phyloP scores from a whole-genome alignment of 2,329 filamentous ascomycete genomes.

The Cladobotryum protrusum region DNA sequence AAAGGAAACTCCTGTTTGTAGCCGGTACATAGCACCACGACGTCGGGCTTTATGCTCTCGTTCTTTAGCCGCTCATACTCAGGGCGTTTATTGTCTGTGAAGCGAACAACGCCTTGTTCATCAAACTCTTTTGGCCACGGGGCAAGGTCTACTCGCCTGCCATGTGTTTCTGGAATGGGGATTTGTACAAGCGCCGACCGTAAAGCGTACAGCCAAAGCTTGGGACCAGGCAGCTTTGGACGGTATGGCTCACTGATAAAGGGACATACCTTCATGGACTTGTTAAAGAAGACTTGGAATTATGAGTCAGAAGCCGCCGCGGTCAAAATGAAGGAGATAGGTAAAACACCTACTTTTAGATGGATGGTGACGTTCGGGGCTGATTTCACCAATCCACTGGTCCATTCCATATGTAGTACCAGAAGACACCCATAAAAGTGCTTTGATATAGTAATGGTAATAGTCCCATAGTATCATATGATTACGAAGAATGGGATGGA shows the following conservation, averaged over 20 bases:
- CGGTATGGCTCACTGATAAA: constrained; percentile 31
- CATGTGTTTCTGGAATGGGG: constrained; percentile 27
- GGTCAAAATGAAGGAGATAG: not conserved
- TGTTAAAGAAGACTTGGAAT: constrained; percentile 33
- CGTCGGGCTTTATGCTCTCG: constrained; percentile 31
- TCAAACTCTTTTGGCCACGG: constrained; percentile 35
- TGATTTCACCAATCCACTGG: constrained; percentile 36
- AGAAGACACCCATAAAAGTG: constrained; percentile 24
- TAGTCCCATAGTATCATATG: constrained; percentile 33
- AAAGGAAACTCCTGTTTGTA: constrained; percentile 38
- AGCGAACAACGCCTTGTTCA: constrained; percentile 27
- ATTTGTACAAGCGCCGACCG: constrained; percentile 30
- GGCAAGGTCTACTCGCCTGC: constrained; percentile 33
- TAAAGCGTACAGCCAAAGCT: constrained; percentile 18
- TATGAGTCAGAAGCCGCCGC: not conserved
- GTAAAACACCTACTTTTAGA: constrained; percentile 15
- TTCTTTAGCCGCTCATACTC: constrained; percentile 26
- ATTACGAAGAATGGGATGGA: constrained; percentile 34
- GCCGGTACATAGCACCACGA: constrained; percentile 39
- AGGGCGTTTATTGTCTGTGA: constrained; percentile 24
- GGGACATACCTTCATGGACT: constrained; percentile 30
- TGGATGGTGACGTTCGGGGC: constrained; percentile 24
- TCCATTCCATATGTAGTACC: constrained; percentile 35
- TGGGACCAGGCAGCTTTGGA: constrained; percentile 17
- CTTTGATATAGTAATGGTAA: constrained; percentile 35